phyloP scores from a whole-genome alignment of 345 rosid species.

The Cardamine resedifolia region DNA sequence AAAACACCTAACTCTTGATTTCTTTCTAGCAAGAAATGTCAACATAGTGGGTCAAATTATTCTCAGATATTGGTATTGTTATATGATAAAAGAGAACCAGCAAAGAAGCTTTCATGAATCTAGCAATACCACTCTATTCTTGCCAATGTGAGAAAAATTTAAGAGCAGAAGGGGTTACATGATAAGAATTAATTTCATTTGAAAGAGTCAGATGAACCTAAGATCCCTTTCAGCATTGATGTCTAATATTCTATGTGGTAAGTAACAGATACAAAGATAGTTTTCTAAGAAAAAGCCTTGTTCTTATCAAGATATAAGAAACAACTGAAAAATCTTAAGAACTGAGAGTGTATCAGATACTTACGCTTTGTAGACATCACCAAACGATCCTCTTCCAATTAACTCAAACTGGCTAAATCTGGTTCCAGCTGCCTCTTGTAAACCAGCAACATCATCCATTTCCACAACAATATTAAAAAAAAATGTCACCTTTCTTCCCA shows the following conservation, averaged over 20 bases:
- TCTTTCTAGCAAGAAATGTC: not conserved
- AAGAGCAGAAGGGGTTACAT: not conserved
- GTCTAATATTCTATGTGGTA: too few relatives aligned
- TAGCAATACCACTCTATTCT: not conserved
- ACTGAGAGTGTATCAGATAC: slow-evolving; percentile 29
- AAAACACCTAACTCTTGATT: slow-evolving; percentile 1
- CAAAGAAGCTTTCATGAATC: not conserved
- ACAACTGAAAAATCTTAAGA: not conserved
- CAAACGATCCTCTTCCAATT: slow-evolving; percentile 97
- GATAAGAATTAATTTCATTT: not conserved
- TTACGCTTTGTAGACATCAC: slow-evolving; percentile 99
- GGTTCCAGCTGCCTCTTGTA: slow-evolving; percentile 74
- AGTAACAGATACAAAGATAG: too few relatives aligned
- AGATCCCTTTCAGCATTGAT: too few relatives aligned
- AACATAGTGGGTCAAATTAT: not conserved
- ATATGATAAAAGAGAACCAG: not conserved
- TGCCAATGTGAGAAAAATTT: not conserved
- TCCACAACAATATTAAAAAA: slow-evolving; percentile 8
- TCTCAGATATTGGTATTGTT: not conserved
- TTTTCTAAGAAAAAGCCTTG: not conserved
- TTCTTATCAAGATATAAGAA: not conserved
- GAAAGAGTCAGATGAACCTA: not conserved
- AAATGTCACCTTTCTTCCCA: slow-evolving; percentile 18
- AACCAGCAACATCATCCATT: slow-evolving; percentile 83
- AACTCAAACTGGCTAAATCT: slow-evolving; percentile 84